Percentiles rank a stretch among this genome's conserved stretches.
phyloP scores from a whole-genome alignment of 169 alveolate genomes.

The Babesia caballi region DNA sequence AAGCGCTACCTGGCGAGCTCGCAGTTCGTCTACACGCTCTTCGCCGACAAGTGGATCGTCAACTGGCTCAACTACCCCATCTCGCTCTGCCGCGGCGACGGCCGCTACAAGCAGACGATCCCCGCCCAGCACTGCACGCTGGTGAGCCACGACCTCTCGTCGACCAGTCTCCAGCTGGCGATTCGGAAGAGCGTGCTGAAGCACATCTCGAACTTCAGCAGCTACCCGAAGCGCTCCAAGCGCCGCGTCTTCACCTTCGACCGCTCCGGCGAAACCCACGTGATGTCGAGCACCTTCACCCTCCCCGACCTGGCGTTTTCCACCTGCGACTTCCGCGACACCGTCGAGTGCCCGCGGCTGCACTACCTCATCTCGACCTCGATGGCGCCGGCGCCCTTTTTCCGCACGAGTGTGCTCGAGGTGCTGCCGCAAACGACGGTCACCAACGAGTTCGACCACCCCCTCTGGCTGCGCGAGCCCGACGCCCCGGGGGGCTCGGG shows the following conservation, averaged over 20 bases:
- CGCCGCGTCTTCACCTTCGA: constrained; percentile 31
- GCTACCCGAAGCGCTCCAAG: constrained; percentile 16
- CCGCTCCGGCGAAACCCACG: constrained; percentile 29
- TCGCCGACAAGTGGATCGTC: constrained; percentile 59
- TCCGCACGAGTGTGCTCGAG: constrained; percentile 78
- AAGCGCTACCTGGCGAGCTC: constrained; percentile 51
- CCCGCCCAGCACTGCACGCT: constrained; percentile 49
- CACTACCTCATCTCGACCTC: constrained; percentile 75
- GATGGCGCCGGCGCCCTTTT: constrained; percentile 83
- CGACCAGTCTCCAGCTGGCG: constrained; percentile 55
- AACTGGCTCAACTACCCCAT: constrained; percentile 64
- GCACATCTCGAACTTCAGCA: constrained; percentile 29
- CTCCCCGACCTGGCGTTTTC: constrained; percentile 58
- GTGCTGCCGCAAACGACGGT: constrained; percentile 76
- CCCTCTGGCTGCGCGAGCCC: constrained; percentile 68
- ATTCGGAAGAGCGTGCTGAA: constrained; percentile 41
- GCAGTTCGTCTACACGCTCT: constrained; percentile 50
- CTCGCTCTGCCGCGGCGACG: constrained; percentile 57
- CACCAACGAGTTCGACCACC: constrained; percentile 50
- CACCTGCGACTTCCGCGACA: constrained; percentile 52
- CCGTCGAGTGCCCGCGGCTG: constrained; percentile 69
- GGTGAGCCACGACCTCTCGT: constrained; percentile 54
- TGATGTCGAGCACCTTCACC: constrained; percentile 42
- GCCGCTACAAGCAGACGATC: constrained; percentile 53
- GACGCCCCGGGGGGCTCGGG: constrained; percentile 16